Conservation (phyloP, 148 eudicot genomes). For the Amaranthus cruentus region DNA sequence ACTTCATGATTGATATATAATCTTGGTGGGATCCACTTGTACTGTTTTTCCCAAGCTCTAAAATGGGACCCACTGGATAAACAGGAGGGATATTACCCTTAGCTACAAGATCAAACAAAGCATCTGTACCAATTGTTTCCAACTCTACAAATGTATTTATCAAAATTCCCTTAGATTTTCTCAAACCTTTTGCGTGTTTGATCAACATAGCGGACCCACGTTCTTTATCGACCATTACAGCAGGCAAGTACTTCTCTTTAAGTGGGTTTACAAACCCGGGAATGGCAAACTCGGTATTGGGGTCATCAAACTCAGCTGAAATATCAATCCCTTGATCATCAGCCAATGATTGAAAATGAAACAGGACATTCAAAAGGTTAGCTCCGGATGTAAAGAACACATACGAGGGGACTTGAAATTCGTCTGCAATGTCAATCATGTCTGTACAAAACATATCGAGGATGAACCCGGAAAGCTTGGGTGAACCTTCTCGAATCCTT, state of each 20-base stretch:
- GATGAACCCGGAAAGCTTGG: constrained; percentile 26
- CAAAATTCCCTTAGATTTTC: constrained; percentile 31
- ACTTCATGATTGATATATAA: constrained; percentile 14
- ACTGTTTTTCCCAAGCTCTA: constrained; percentile 8
- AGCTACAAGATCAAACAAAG: background rate
- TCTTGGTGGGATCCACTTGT: background rate
- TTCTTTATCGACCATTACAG: background rate
- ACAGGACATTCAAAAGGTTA: constrained; percentile 15
- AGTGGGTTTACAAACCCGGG: constrained; percentile 33
- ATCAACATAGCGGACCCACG: background rate
- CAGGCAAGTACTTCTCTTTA: constrained; percentile 23
- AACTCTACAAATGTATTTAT: constrained; percentile 36
- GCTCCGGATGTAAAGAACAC: constrained; percentile 32
- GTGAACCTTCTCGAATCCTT: background rate
- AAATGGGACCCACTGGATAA: constrained; percentile 37
- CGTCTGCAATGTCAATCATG: constrained; percentile 36
- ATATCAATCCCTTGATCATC: constrained; percentile 12
- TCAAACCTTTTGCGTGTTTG: constrained; percentile 5
- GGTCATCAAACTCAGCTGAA: constrained; percentile 6
- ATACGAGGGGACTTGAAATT: constrained; percentile 30
- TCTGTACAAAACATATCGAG: constrained; percentile 31
- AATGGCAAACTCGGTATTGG: constrained; percentile 5
- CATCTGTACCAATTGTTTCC: constrained; percentile 9
- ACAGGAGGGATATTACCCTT: constrained; percentile 11
- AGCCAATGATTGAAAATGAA: constrained; percentile 21